Percentiles rank a stretch among this genome's conserved stretches.
Evolutionary conservation across 495 filamentous ascomycete genomes (phyloP).

Genomic region (Hypoxylon perforatum): DNA sequence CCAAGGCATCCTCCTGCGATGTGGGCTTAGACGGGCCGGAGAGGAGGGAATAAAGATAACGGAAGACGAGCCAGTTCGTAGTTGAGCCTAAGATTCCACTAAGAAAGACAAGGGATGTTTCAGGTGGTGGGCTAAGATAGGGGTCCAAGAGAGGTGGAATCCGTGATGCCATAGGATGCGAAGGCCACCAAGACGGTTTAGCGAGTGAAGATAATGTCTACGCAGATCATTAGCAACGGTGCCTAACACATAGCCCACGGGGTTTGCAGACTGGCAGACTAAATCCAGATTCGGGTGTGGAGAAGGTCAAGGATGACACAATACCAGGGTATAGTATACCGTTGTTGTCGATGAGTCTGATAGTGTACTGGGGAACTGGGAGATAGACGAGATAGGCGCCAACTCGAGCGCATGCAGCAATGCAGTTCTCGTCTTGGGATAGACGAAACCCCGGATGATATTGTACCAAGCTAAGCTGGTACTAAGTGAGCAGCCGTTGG

Average conservation of each 20-base stretch:
- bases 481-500: too few species aligned
- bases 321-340: background rate
- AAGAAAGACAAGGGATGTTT: slow-evolving; percentile 73
- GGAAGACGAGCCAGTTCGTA: slow-evolving; percentile 78
- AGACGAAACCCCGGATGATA: background rate
- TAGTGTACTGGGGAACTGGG: background rate
- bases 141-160: slow-evolving; percentile 75
- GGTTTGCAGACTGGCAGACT: slow-evolving; percentile 4
- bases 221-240: slow-evolving; percentile 1
- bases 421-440: background rate
- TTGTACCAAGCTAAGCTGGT: too few species aligned
- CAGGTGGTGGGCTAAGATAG: slow-evolving; percentile 63
- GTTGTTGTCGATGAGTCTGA: background rate
- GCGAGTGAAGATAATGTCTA: slow-evolving; percentile 1
- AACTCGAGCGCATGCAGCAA: background rate
- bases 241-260: slow-evolving; percentile 4
- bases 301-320: background rate
- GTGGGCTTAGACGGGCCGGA: slow-evolving; percentile 18
- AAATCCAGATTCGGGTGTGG: slow-evolving; percentile 5
- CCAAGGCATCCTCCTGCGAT: slow-evolving; percentile 9
- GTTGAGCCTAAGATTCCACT: slow-evolving; percentile 77
- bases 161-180: slow-evolving; percentile 43
- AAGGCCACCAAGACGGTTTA: background rate
- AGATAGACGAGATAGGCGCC: slow-evolving; percentile 1
- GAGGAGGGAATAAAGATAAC: slow-evolving; percentile 71